Percentiles rank a stretch among this genome's conserved stretches.
Evolutionary conservation across 1,139 yeast genomes (phyloP).

Genomic region (Candida tunisiensis): DNA sequence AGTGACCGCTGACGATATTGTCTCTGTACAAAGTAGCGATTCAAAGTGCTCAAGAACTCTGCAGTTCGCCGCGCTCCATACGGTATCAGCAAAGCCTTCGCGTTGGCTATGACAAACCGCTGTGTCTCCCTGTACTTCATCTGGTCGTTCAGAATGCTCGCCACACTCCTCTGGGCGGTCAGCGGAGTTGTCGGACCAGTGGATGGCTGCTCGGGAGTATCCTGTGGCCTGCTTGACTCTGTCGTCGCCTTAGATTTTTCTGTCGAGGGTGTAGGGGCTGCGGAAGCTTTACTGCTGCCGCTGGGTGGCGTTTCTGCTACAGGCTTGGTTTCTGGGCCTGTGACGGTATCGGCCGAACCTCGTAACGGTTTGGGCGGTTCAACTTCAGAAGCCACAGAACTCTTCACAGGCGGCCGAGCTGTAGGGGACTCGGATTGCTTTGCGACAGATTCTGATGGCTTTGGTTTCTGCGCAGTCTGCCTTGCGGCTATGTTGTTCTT

Average conservation of each 20-base stretch:
- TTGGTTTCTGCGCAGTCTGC: too few relatives aligned
- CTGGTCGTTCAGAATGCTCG: slow-evolving; percentile 1
- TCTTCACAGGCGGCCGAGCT: too few relatives aligned
- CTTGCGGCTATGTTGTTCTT: slow-evolving; percentile 11
- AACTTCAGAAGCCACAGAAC: too few relatives aligned
- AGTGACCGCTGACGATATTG: slow-evolving; percentile 22
- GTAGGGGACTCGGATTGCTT: too few relatives aligned
- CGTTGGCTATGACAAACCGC: slow-evolving; percentile 31
- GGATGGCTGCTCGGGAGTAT: not conserved
- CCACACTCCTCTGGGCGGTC: not conserved
- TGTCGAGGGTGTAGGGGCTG: too few relatives aligned
- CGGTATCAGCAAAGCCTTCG: slow-evolving; percentile 23
- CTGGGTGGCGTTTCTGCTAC: too few relatives aligned
- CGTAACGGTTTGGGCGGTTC: too few relatives aligned
- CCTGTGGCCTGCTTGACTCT: slow-evolving; percentile 1
- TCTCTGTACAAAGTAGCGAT: slow-evolving; percentile 18
- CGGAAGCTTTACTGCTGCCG: too few relatives aligned
- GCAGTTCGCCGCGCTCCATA: slow-evolving; percentile 24
- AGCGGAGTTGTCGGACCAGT: slow-evolving; percentile 1
- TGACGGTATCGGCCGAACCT: slow-evolving; percentile 4
- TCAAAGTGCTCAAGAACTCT: slow-evolving; percentile 21
- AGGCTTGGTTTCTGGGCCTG: slow-evolving; percentile 1
- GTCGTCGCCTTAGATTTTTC: slow-evolving; percentile 1
- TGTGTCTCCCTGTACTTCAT: slow-evolving; percentile 25
- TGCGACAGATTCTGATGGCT: too few relatives aligned